Evolutionary conservation across 805 yeast species (phyloP), one percentile per base, ranked within the genome.

Genomic region (Yamadazyma sp.): DNA sequence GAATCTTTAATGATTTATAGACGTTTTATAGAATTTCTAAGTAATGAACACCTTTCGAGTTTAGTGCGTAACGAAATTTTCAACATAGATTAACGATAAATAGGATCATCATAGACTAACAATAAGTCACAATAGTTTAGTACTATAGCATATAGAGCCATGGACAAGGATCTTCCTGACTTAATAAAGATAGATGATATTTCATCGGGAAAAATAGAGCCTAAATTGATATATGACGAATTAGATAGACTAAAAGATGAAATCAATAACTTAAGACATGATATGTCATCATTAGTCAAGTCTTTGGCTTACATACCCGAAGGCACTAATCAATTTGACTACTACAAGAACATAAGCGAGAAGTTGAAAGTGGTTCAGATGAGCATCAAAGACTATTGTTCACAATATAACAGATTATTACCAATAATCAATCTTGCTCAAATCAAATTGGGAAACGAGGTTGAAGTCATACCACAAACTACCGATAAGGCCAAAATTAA

Each of bases 401-500:
- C 46, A 5, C 60, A 69, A 33, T 75, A 73, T 48, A 69, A 63
- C 33, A 56, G 67, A 37, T 52, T 75, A 12, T 52, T 73, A 2
- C 80, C 81, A 4, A 62, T 75, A 27, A 69, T 75, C 27, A 62
- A 74, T 42, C 61, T 71, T 41, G 62, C 78, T 1, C 78, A 74
- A 48, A 62, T 70, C 21, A 71, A 69, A 40, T 54, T 68, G 31
- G 79, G 79, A 0, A 63, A 70, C 38, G 74, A 69, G 27, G 77
- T 70, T 3, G 78, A 73, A 43, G 66, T 60, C 9, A 53, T 58
- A n/a, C 59, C 67, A n/a, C 39, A 37, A 31, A 18, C 23, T 21
- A 8, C 18, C 9, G 22, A 23, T 14, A 16, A 27, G 17, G 37
- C 24, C 18, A 35, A 35, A 32, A 26, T 24, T 26, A 24, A 16